phyloP scores from a whole-genome alignment of 1,139 yeast species.

The Hyphopichia fennica region DNA sequence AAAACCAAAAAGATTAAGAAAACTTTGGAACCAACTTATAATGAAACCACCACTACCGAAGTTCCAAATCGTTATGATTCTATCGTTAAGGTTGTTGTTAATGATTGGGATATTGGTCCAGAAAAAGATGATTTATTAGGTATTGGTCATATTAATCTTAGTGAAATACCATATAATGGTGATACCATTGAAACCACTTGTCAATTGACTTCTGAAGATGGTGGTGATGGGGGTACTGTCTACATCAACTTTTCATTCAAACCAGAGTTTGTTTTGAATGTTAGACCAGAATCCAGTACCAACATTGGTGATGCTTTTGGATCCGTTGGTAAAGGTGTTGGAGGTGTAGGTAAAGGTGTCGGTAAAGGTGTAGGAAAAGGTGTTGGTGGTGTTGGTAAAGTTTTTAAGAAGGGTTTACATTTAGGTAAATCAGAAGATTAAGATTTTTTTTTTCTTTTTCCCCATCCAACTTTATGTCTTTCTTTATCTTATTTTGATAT shows the following conservation, averaged over 20 bases:
- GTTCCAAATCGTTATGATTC: constrained; percentile 65
- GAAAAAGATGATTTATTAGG: constrained; percentile 84
- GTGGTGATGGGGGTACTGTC: constrained; percentile 61
- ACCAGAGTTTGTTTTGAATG: constrained; percentile 64
- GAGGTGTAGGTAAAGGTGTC: constrained; percentile 46
- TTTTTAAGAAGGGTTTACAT: constrained; percentile 38
- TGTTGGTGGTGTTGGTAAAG: constrained; percentile 42
- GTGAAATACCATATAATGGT: constrained; percentile 59
- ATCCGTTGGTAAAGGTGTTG: constrained; percentile 29
- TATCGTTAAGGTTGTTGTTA: constrained; percentile 54
- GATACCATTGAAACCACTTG: constrained; percentile 51
- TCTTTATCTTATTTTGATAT: background rate
- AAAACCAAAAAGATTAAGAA: constrained; percentile 82
- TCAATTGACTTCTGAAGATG: constrained; percentile 57
- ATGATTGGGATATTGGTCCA: constrained; percentile 93
- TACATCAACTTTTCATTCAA: constrained; percentile 61
- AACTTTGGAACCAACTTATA: constrained; percentile 87
- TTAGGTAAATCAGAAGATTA: constrained; percentile 18
- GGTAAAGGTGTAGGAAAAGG: constrained; percentile 48
- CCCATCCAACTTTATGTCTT: background rate
- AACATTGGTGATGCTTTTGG: constrained; percentile 46
- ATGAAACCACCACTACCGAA: constrained; percentile 57
- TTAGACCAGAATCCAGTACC: constrained; percentile 37
- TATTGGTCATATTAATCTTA: constrained; percentile 56
- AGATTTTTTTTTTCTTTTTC: background rate